phyloP scores from a whole-genome alignment of 257 asterid species.

The Solanum sitiens region DNA sequence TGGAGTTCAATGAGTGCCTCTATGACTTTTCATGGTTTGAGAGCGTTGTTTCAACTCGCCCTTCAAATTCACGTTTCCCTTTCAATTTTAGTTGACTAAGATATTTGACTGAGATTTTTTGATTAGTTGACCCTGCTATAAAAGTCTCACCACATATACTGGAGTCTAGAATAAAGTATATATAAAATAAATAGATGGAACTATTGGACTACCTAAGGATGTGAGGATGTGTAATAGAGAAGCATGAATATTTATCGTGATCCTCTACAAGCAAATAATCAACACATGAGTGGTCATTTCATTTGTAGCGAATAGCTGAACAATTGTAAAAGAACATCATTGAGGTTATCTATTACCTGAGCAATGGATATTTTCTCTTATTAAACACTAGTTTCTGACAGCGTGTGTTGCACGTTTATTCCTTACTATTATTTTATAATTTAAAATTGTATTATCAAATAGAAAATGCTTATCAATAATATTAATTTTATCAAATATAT shows the following conservation, averaged over 20 bases:
- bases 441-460: no score
- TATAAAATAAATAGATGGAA: slow-evolving; percentile 66
- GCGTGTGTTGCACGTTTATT: no score
- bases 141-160: slow-evolving; percentile 23
- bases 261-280: slow-evolving; percentile 27
- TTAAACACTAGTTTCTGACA: slow-evolving; percentile 15
- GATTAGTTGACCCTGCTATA: not conserved
- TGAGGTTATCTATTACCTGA: slow-evolving; percentile 33
- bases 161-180: slow-evolving; percentile 60
- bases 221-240: slow-evolving; percentile 51
- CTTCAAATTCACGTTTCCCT: not conserved
- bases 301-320: not conserved
- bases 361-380: slow-evolving; percentile 80
- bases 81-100: not conserved
- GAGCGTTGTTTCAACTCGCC: not conserved
- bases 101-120: not conserved
- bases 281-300: not conserved
- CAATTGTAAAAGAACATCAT: not conserved
- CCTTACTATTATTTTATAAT: no score
- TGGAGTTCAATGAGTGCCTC: not conserved
- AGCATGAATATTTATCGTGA: slow-evolving; percentile 70
- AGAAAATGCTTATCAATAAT: no score
- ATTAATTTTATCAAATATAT: no score
- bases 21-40: not conserved
- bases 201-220: slow-evolving; percentile 40